Base-by-base conservation (phyloP, 805 yeast genomes). In the Metschnikowia chrysomelidarum region DNA sequence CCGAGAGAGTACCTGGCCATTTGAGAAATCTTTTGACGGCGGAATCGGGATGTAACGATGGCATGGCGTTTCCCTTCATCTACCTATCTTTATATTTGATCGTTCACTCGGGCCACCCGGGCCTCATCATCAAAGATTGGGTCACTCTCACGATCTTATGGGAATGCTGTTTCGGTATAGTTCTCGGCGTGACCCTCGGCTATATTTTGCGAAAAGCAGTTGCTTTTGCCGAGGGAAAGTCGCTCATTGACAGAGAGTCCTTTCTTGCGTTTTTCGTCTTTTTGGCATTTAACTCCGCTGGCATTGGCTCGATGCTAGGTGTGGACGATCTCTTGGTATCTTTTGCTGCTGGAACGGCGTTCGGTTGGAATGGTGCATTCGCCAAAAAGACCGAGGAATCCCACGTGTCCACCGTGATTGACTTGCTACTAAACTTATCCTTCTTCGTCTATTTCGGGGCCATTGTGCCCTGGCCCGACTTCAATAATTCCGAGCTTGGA, bases 11-110 rank as follows among this genome's bases (percentile, higher is more conserved):
- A 12, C 95, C 96, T 1, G 95, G 94, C n/a, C 96, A 88, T 60
- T 69, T 88, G 62, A 71, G 95, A 49, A 84, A 87, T 53, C 61
- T 88, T 30, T 65, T 89, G 17, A 76, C 89, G 19, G 95, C 95
- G 0, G 95, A 87, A 50, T 82, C 91, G 0, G 94, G 89, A 3
- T 84, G 95, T 56, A 88, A 88, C 59, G 97, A 88, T 54, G 97
- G 97, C 27, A 82, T 88, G 93, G 96, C 96, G 0, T 88, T 86
- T 54, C 97, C 97, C 0, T 88, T 88, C 54, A 84, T 86, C 17
- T 70, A 71, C 62, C 59, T 89, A 26, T 78, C 93, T 2, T 62
- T 87, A 43, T 75, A 82, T 53, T 55, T 87, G 30, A 75, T 88
- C 34, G 56, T 77, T n/a, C 78, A 82, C 54, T 71, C 73, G 19